Evolutionary conservation across 2,329 filamentous ascomycete species (phyloP).

Genomic region (Elsinoe ampelina): DNA sequence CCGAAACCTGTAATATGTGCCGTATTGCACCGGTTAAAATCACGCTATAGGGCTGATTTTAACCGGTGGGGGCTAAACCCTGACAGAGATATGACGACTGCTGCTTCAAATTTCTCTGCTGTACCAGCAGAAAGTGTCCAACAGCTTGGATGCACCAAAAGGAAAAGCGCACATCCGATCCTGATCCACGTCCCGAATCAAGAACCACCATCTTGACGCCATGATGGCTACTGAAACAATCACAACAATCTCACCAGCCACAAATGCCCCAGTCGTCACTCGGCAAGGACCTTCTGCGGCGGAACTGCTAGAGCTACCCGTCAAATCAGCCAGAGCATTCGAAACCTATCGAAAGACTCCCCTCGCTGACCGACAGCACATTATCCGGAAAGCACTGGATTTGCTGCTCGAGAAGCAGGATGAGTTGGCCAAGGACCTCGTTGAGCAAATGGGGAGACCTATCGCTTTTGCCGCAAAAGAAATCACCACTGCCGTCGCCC

Average conservation of each 20-base stretch:
- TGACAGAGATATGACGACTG: constrained; percentile 13
- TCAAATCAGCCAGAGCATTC: constrained; percentile 65
- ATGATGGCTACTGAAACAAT: constrained; percentile 51
- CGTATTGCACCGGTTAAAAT: too few relatives aligned
- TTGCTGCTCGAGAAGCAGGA: constrained; percentile 62
- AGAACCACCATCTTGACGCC: constrained; percentile 15
- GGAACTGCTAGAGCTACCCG: constrained; percentile 64
- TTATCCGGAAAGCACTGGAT: constrained; percentile 70
- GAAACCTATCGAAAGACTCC: constrained; percentile 64
- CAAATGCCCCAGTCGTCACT: constrained; percentile 73
- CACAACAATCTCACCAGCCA: constrained; percentile 80
- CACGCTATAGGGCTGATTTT: too few relatives aligned
- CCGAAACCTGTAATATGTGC: too few relatives aligned
- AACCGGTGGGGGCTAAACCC: too few relatives aligned
- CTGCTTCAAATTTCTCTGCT: constrained; percentile 4
- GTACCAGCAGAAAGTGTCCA: too few relatives aligned
- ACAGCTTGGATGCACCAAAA: neutral
- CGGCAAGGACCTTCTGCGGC: constrained; percentile 62
- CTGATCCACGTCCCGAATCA: neutral
- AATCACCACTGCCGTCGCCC: constrained; percentile 73
- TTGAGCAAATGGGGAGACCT: constrained; percentile 89
- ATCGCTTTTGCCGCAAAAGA: constrained; percentile 81
- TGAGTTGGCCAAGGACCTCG: constrained; percentile 74
- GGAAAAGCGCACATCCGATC: neutral
- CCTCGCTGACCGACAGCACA: constrained; percentile 65